Evolutionary conservation across 768 basidiomycete genomes (phyloP), one percentile per base, ranked within the genome.

Genomic region (Ramaria rubella): DNA sequence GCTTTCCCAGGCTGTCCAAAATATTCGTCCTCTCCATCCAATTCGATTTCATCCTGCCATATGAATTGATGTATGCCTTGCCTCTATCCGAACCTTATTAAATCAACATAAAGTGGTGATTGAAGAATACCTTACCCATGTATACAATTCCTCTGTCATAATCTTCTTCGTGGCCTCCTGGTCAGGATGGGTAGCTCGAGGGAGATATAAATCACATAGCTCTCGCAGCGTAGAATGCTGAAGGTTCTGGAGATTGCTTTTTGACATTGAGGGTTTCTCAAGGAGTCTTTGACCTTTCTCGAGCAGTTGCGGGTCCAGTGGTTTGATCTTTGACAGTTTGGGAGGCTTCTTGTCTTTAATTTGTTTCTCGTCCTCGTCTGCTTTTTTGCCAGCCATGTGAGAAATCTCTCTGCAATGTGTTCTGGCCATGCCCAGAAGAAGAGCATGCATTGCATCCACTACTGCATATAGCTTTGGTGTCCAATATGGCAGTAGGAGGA

Each of bases 401-500:
- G 11, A 38, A 11, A 38, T 38, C n/a, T 38, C 36, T n/a, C 36
- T 11, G 36, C 11, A 38, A 38, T 38, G 36, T 11, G 36, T 38
- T 11, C n/a, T 11, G n/a, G 36, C 29, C 19, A 61, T 17, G 11
- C 60, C 60, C 5, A 75, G 63, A 50, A 68, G 65, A 2, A 75
- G 58, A n/a, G 67, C 65, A 36, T 76, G 74, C 73, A 76, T 76
- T 1, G 65, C 55, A 43, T 77, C 72, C n/a, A 73, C 43, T 8
- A 56, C 61, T 27, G 58, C 30, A 42, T 17, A 54, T 12, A 15
- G 7, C n/a, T 64, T 65, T 6, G 66, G 66, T 36, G 73, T 60
- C 65, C 69, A 75, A 60, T 75, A 75, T 0, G 70, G 68, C 5
- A 76, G 64, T 4, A 31, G 0, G 68, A 67, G 21, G 64, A 65